Conservation (phyloP, 2,329 filamentous ascomycete species). For the Metarhizium humberi region DNA sequence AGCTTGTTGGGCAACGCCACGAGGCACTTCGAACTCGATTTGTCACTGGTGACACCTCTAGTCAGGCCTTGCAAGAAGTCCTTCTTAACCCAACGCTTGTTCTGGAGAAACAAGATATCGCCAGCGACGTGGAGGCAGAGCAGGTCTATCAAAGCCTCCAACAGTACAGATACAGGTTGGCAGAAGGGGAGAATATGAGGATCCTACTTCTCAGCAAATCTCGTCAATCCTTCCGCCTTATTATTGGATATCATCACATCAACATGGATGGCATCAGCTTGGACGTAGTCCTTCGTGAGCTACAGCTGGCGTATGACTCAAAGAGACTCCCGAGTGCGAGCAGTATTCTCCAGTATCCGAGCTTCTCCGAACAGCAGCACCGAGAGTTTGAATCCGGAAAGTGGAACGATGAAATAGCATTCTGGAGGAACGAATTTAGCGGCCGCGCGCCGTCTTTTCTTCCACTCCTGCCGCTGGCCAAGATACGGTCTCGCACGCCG, state of each 20-base stretch:
- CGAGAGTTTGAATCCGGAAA: not conserved
- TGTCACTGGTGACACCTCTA: slow-evolving; percentile 9
- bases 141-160: not conserved
- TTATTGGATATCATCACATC: slow-evolving; percentile 41
- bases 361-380: not conserved
- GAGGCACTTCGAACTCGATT: slow-evolving; percentile 14
- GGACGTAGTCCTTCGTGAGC: slow-evolving; percentile 32
- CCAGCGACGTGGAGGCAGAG: slow-evolving; percentile 17
- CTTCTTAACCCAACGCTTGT: slow-evolving; percentile 15
- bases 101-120: slow-evolving; percentile 17
- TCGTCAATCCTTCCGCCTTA: slow-evolving; percentile 25
- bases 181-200: slow-evolving; percentile 21
- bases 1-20: slow-evolving; percentile 10
- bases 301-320: slow-evolving; percentile 19
- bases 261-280: slow-evolving; percentile 39
- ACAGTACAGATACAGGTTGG: slow-evolving; percentile 27
- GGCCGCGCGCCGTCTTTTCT: slow-evolving; percentile 20
- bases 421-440: slow-evolving; percentile 8
- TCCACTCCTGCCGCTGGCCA: slow-evolving; percentile 10
- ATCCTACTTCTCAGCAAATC: slow-evolving; percentile 25
- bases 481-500: slow-evolving; percentile 4
- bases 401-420: not conserved
- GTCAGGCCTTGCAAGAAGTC: slow-evolving; percentile 15
- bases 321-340: not conserved
- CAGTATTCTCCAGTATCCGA: not conserved